Evolutionary conservation across 108 stramenopile genomes (phyloP).

Genomic region (Pseudonitzschia delicatissima): DNA sequence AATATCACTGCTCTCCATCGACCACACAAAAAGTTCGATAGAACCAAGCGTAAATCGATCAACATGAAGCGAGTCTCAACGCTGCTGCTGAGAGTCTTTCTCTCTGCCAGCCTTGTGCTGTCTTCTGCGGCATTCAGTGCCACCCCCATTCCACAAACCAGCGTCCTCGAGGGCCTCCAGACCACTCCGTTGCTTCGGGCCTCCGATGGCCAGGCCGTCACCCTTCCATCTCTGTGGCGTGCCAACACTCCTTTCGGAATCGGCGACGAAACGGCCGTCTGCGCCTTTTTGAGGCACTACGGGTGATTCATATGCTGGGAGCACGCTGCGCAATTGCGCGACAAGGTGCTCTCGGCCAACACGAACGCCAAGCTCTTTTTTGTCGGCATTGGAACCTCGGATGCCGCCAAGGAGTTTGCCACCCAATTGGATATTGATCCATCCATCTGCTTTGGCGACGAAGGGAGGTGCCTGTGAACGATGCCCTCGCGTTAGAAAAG

Average conservation of each 20-base stretch:
- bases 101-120: too few relatives aligned
- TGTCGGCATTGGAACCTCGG: slow-evolving; percentile 32
- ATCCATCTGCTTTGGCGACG: slow-evolving; percentile 38
- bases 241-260: slow-evolving; percentile 33
- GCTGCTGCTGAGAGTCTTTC: too few relatives aligned
- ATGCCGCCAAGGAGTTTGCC: slow-evolving; percentile 42
- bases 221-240: slow-evolving; percentile 28
- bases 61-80: too few relatives aligned
- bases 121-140: too few relatives aligned
- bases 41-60: too few relatives aligned
- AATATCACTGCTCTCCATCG: too few relatives aligned
- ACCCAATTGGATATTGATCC: slow-evolving; percentile 34
- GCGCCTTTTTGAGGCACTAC: slow-evolving; percentile 38
- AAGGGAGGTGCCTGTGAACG: slow-evolving; percentile 27
- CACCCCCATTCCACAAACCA: too few relatives aligned
- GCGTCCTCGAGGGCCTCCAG: neutral
- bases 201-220: slow-evolving; percentile 20
- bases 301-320: slow-evolving; percentile 56
- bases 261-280: slow-evolving; percentile 33
- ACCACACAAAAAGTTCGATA: too few relatives aligned
- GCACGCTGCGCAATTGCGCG: slow-evolving; percentile 34
- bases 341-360: slow-evolving; percentile 30
- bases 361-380: slow-evolving; percentile 34
- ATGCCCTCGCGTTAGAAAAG: slow-evolving; percentile 24
- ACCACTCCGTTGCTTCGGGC: slow-evolving; percentile 34